Base-by-base conservation (phyloP, 257 asterid genomes). In the Nicotiana tabacum region DNA sequence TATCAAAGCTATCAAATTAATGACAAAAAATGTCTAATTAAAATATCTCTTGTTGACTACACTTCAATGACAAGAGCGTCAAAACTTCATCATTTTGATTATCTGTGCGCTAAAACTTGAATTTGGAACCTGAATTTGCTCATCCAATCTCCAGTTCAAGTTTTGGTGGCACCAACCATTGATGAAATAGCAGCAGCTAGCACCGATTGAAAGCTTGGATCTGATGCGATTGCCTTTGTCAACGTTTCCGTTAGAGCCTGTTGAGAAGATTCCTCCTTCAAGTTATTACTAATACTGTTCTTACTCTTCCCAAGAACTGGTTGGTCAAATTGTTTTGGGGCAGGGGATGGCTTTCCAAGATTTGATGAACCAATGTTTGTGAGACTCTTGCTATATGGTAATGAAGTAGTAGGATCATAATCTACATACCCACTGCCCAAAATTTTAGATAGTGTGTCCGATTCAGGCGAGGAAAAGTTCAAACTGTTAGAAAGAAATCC, bases 141-240 rank as follows among this genome's bases (percentile, higher is more conserved):
- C 51, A 43, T 43, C 51, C 51, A 43, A 12, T 43, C 51, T 76
- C 64, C 80, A 51, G 9, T 15, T 76, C 65, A 76, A 29, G 65
- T 76, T 51, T 76, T 51, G 48, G 80, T 51, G 4, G 65, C 88
- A 66, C 85, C 84, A 43, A 89, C 90, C 96, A 92, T 86, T 37
- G 95, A 87, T 65, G 98, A 88, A 81, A 95, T 86, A 53, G 92
- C 96, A 37, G 97, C 93, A 32, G 91, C 97, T 83, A 95, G 81
- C 6, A 90, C 96, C 1, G 95, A 88, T 57, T 88, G 90, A 46
- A 95, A 88, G 81, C 88, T 90, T 18, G 98, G 97, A 82, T 95
- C 98, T 11, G 97, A 91, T 1, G 95, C 85, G 13, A 95, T 90
- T 46, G 89, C 98, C 90, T 87, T 93, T 16, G 98, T 92, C 84